phyloP scores from a whole-genome alignment of 129 eudicot genomes.

The Calendula officinalis region DNA sequence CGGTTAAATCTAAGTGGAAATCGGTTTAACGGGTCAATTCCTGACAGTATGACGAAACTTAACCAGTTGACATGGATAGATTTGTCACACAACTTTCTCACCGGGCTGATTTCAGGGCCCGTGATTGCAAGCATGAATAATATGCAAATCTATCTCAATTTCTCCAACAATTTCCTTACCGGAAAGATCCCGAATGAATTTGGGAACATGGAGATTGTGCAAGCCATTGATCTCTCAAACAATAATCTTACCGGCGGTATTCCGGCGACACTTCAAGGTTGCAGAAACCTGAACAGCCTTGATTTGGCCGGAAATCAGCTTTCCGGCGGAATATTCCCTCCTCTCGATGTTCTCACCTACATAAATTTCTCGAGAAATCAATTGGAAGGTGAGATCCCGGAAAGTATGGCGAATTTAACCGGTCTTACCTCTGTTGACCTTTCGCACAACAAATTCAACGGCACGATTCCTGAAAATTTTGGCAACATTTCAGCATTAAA shows the following conservation, averaged over 20 bases:
- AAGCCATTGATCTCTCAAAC: constrained; percentile 70
- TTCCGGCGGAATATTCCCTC: constrained; percentile 47
- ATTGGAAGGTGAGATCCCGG: constrained; percentile 62
- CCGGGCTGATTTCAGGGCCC: constrained; percentile 50
- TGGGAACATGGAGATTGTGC: constrained; percentile 66
- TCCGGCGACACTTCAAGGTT: constrained; percentile 46
- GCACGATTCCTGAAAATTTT: constrained; percentile 59
- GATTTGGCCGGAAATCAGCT: constrained; percentile 58
- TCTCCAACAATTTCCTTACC: constrained; percentile 55
- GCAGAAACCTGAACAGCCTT: constrained; percentile 59
- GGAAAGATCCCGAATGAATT: constrained; percentile 65
- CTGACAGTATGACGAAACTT: constrained; percentile 43
- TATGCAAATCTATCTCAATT: constrained; percentile 57
- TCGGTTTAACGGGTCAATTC: constrained; percentile 61
- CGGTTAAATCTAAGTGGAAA: constrained; percentile 62
- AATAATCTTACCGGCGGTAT: constrained; percentile 66
- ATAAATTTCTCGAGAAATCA: constrained; percentile 66
- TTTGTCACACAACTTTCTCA: constrained; percentile 58
- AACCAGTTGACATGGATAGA: constrained; percentile 42
- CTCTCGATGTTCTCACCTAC: constrained; percentile 33
- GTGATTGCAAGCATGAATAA: constrained; percentile 54
- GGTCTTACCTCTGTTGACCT: constrained; percentile 53
- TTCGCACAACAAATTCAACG: constrained; percentile 60
- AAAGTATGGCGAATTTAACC: constrained; percentile 35
- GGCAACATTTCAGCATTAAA: constrained; percentile 40